These are phyloP conservation scores for Acanthochlamys bracteata DNA, from an alignment of 106 monocot species.

Conservation along the genomic window DNA sequence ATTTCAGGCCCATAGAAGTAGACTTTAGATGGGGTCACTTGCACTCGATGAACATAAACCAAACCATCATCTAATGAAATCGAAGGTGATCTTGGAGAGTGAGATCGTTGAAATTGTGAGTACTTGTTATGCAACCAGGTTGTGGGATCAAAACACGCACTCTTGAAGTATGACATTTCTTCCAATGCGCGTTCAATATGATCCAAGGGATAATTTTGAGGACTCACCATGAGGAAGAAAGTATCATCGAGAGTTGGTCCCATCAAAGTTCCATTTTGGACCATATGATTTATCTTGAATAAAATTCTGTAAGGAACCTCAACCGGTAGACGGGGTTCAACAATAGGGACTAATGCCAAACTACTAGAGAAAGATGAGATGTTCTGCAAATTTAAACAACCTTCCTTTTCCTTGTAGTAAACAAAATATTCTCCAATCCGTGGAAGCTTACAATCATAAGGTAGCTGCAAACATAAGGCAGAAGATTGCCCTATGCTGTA, in stretches of 20 bases:
- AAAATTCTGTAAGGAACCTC: conserved; percentile 57
- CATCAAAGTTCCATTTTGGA: conserved; percentile 79
- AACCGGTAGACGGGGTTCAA: conserved; percentile 27
- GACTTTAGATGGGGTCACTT: conserved; percentile 73
- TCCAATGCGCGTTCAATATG: conserved; percentile 61
- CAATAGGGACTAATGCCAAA: conserved; percentile 60
- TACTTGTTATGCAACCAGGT: conserved; percentile 50
- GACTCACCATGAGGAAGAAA: conserved; percentile 41
- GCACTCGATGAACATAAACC: conserved; percentile 74
- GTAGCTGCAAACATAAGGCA: conserved; percentile 64
- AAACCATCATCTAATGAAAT: conserved; percentile 59
- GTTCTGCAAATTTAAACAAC: conserved; percentile 17
- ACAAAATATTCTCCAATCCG: conserved; percentile 42
- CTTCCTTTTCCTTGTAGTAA: conserved; percentile 34
- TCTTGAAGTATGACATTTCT: conserved; percentile 50
- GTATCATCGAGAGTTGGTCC: conserved; percentile 57
- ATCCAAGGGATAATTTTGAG: conserved; percentile 12
- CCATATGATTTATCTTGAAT: conserved; percentile 78
- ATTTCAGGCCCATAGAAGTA: conserved; percentile 81
- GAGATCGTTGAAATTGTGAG: conserved; percentile 16
- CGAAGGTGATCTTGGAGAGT: conserved; percentile 15
- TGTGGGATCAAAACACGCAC: conserved; percentile 45
- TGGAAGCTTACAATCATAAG: conserved; percentile 28
- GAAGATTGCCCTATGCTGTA: conserved; percentile 70
- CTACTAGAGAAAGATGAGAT: conserved; percentile 40